A percentile compares a stretch with the other conserved stretches of the same genome.
Conservation (phyloP, 192 early-diverging fungal species). For the Linnemannia schmuckeri region DNA sequence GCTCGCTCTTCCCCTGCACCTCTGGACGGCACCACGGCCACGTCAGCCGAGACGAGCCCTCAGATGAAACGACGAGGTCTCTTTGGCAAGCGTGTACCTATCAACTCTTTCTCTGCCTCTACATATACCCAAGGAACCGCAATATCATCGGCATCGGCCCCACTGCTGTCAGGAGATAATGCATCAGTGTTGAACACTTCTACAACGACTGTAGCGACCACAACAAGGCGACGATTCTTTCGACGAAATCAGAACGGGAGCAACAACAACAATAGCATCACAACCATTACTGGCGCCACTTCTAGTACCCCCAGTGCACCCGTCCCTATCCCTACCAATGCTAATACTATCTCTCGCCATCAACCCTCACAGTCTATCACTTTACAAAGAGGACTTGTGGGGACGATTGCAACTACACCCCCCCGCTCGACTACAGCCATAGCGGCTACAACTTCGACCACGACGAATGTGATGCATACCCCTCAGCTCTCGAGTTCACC, state of each 20-base stretch:
- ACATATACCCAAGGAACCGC: background rate
- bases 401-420: background rate
- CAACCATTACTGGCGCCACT: background rate
- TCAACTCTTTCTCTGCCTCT: background rate
- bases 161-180: background rate
- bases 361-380: background rate
- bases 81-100: slow-evolving; percentile 41
- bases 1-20: background rate
- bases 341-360: background rate
- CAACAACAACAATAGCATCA: slow-evolving; percentile 2
- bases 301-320: background rate
- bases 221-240: slow-evolving; percentile 14
- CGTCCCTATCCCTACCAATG: slow-evolving; percentile 9
- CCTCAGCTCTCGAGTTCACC: slow-evolving; percentile 8
- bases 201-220: background rate
- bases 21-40: background rate
- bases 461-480: slow-evolving; percentile 9
- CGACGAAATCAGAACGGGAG: background rate
- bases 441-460: background rate
- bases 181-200: background rate
- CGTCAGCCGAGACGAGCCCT: slow-evolving; percentile 20
- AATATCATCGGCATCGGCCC: background rate
- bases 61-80: slow-evolving; percentile 49
- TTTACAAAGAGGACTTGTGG: background rate
- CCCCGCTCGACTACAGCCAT: background rate